Evolutionary conservation across 345 rosid genomes (phyloP).

Genomic region (Gossypioides kirkii): DNA sequence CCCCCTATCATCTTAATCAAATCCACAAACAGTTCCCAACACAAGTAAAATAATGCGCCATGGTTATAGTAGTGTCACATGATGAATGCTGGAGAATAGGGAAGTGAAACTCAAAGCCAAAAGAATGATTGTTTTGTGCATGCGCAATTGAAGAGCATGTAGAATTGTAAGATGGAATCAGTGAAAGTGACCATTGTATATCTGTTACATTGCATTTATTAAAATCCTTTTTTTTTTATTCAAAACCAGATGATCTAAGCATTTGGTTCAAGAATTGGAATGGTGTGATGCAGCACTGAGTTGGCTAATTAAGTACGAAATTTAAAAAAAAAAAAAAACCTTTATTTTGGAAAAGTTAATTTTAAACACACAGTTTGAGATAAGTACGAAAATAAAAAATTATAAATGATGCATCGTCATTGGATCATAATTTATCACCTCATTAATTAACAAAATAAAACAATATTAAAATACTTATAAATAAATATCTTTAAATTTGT

Average conservation of each 20-base stretch:
- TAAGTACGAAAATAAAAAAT: too few relatives aligned
- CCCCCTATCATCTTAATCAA: not conserved
- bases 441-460: too few relatives aligned
- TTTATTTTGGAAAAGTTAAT: too few relatives aligned
- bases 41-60: not conserved
- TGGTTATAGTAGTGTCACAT: not conserved
- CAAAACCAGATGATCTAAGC: not conserved
- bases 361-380: too few relatives aligned
- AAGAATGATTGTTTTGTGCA: constrained; percentile 30
- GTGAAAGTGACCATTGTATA: not conserved
- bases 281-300: constrained; percentile 2
- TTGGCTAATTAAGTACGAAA: not conserved
- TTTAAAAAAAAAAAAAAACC: too few relatives aligned
- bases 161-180: constrained; percentile 20
- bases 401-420: too few relatives aligned
- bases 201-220: not conserved
- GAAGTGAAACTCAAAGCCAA: constrained; percentile 24
- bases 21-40: not conserved
- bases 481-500: too few relatives aligned
- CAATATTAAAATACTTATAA: too few relatives aligned
- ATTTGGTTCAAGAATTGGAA: not conserved
- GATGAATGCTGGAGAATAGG: not conserved
- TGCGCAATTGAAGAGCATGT: constrained; percentile 24
- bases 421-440: too few relatives aligned
- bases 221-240: not conserved